Evolutionary conservation across 352 stramenopile species (phyloP).

Genomic region (Globisporangium rhizosaccharum): DNA sequence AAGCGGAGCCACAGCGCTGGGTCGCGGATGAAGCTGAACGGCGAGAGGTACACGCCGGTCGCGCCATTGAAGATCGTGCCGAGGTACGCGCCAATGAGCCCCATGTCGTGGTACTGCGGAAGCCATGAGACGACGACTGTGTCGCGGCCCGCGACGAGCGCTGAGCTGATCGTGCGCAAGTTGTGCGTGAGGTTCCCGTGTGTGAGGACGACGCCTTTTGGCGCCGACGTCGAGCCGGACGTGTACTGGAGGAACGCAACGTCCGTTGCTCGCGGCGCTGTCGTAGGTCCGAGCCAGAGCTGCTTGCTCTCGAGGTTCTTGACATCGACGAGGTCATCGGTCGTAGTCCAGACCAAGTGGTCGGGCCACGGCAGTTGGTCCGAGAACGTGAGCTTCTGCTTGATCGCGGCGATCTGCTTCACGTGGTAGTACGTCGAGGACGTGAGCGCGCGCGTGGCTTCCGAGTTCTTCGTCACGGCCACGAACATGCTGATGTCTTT

Average conservation of each 20-base stretch:
- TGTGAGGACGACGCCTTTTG: conserved; percentile 98
- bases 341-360: conserved; percentile 84
- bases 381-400: conserved; percentile 77
- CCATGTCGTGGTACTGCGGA: conserved; percentile 99
- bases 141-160: conserved; percentile 82
- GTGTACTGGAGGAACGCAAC: conserved; percentile 99
- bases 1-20: conserved; percentile 95
- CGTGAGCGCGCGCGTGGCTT: conserved; percentile 92
- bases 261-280: conserved; percentile 36
- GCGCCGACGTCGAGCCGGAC: conserved; percentile 95
- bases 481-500: conserved; percentile 96
- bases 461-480: conserved; percentile 88
- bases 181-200: conserved; percentile 97
- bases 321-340: conserved; percentile 58
- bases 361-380: conserved; percentile 77
- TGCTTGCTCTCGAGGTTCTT: conserved; percentile 35
- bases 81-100: conserved; percentile 94
- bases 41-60: conserved; percentile 96
- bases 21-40: conserved; percentile 96
- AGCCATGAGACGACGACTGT: conserved; percentile 98
- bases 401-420: conserved; percentile 89
- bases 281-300: conserved; percentile 31
- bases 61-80: conserved; percentile 84
- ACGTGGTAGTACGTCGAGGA: conserved; percentile 90
- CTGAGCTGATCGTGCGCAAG: conserved; percentile 92